Base-by-base conservation (phyloP, 768 basidiomycete species). In the Amanita rimosa region DNA sequence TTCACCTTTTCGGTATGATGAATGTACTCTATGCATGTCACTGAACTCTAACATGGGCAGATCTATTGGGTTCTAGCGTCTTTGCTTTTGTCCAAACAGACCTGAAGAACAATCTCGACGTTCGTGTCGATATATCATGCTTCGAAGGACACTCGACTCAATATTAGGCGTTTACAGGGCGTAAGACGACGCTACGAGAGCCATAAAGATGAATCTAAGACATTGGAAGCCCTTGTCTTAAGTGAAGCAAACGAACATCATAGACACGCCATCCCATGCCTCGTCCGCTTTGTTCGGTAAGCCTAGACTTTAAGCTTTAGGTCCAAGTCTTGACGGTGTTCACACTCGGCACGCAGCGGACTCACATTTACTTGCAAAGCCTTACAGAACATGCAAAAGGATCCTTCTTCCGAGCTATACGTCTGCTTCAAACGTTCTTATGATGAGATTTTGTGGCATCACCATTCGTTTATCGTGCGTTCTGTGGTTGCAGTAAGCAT, bases 41-140 rank as follows among this genome's bases (percentile, higher is more conserved):
- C 46, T 39, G 46, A 26, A 17, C 27, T 35, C 50, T 53, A 52
- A 55, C 52, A 50, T 50, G 48, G 54, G 51, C 55, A 84, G 85
- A 85, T 64, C 68, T 86, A 17, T 64, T 86, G 29, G 83, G 83
- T 19, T 74, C 75, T 52, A 75, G 74, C 1, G 72, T 86, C 35
- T 87, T 88, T 64, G 76, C 73, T 38, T 88, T 87, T 58, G 77
- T 87, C 5, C 84, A 87, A 61, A 65, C 71, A 31, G 85, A 88
- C 62, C 70, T 88, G 53, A 69, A 74, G 60, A 74, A 66, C 53
- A 87, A 39, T 7, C 38, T 39, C 17, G 38, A 39, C 21, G 38
- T 39, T 19, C 17, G 38, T 21, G 17, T 11, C 3, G 19, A 19
- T 19, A 19, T 17, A 39, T 11, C 29, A 5, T 19, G 4, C 31